These are phyloP conservation scores for Elaphomyces granulatus DNA, from an alignment of 495 filamentous ascomycete species.

Conservation along the genomic window DNA sequence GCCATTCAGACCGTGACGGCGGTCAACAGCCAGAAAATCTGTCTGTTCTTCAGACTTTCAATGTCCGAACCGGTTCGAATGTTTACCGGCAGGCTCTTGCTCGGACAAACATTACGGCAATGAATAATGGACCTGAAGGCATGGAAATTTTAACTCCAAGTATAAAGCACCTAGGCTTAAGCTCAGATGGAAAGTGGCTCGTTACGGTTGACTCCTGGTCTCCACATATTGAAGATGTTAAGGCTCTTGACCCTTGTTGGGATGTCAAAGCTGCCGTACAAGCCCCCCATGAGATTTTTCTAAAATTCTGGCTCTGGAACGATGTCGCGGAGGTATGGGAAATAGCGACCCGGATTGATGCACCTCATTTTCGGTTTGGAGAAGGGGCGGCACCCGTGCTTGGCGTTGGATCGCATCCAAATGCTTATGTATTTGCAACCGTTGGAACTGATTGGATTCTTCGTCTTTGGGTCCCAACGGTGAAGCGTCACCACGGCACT, in stretches of 20 bases:
- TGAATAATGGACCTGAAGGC: conserved; percentile 56
- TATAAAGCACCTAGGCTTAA: conserved; percentile 55
- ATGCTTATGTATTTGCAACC: conserved; percentile 57
- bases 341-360: conserved; percentile 65
- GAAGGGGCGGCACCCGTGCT: conserved; percentile 45
- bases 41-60: conserved; percentile 67
- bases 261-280: conserved; percentile 29
- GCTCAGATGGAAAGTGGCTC: conserved; percentile 74
- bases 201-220: conserved; percentile 84
- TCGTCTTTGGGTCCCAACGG: conserved; percentile 58
- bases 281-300: conserved; percentile 48
- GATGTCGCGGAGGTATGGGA: conserved; percentile 48
- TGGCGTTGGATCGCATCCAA: conserved; percentile 53
- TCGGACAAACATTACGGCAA: conserved; percentile 69
- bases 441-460: conserved; percentile 66
- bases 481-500: conserved; percentile 42
- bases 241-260: conserved; percentile 30
- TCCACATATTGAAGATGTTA: conserved; percentile 51
- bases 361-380: conserved; percentile 49
- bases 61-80: conserved; percentile 56
- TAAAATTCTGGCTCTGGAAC: conserved; percentile 85
- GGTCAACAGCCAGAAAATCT: conserved; percentile 19
- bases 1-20: conserved; percentile 22
- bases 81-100: conserved; percentile 75
- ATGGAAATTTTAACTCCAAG: conserved; percentile 57